These are phyloP conservation scores for Teratosphaeria epicoccoides DNA, from an alignment of 2,329 filamentous ascomycete species.

Conservation along the genomic window DNA sequence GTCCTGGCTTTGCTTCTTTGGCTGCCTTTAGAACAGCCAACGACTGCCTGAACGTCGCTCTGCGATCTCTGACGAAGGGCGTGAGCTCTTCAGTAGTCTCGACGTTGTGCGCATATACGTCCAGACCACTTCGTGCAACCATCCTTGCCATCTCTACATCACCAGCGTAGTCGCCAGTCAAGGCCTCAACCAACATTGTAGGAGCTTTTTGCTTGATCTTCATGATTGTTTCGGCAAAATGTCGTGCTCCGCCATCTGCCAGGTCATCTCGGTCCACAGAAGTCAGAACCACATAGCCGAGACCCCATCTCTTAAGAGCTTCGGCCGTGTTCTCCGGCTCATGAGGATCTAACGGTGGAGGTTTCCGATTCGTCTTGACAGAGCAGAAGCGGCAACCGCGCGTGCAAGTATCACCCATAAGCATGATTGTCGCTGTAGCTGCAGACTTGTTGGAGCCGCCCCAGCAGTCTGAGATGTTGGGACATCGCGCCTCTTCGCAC, in stretches of 20 bases:
- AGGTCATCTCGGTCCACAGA: slow-evolving; percentile 90
- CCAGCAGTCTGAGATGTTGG: slow-evolving; percentile 98
- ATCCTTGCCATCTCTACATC: slow-evolving; percentile 76
- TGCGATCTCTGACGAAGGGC: slow-evolving; percentile 76
- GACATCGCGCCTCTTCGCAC: slow-evolving; percentile 93
- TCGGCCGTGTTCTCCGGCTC: slow-evolving; percentile 96
- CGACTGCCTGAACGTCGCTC: slow-evolving; percentile 82
- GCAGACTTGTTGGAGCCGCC: slow-evolving; percentile 78
- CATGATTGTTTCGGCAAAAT: slow-evolving; percentile 88
- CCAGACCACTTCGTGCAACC: slow-evolving; percentile 77
- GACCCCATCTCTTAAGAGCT: slow-evolving; percentile 79
- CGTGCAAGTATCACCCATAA: slow-evolving; percentile 98
- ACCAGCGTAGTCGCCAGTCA: slow-evolving; percentile 81
- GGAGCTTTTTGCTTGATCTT: slow-evolving; percentile 72
- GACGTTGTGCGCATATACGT: slow-evolving; percentile 95
- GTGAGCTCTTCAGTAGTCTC: slow-evolving; percentile 90
- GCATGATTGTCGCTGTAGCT: slow-evolving; percentile 96
- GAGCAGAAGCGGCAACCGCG: slow-evolving; percentile 93
- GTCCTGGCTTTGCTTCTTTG: slow-evolving; percentile 61
- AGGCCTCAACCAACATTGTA: slow-evolving; percentile 65
- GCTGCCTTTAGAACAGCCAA: slow-evolving; percentile 68
- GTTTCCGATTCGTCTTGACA: slow-evolving; percentile 73
- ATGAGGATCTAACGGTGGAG: slow-evolving; percentile 79
- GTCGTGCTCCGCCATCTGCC: slow-evolving; percentile 72
- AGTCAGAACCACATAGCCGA: slow-evolving; percentile 93